Base-by-base conservation (phyloP, 306 rosid genomes). In the Fragaria ananassa region DNA sequence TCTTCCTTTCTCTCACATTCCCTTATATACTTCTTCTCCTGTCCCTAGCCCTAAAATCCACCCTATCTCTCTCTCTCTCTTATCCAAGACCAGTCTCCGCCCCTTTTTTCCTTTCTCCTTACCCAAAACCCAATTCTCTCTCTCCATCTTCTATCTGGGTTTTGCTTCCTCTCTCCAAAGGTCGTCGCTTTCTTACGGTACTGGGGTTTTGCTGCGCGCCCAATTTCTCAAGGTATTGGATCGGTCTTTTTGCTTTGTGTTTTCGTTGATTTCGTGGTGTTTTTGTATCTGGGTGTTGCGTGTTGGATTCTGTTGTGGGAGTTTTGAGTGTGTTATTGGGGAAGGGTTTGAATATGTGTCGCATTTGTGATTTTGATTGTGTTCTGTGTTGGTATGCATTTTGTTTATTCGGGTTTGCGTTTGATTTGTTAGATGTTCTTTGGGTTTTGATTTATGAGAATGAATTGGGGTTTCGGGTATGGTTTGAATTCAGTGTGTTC, bases 1-100 rank as follows among this genome's bases (percentile, higher is more conserved):
- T 73, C 54, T 70, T 75, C 82, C 63, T 82, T 77, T 82, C 86
- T 83, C 86, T 72, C 77, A 44, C 88, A 23, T 81, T 62, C 80
- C 87, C 86, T 88, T 83, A 85, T 72, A 85, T 53, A 29, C 62
- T 65, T 71, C 68, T 29, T 19, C 79, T 54, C 42, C 57, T 58
- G 27, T 47, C 76, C 51, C 62, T 45, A 27, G 63, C 78, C 66
- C 66, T 15, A 42, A 70, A 42, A 70, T 37, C 54, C 44, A 31
- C 39, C 57, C 39, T 9, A 4, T 44, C 57, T 45, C 78, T 46
- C 46, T 29, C 31, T 29, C 31, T 42, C 47, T 44, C 47, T 44
- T 10, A 27, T 60, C 54, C 77, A 5, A 42, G 37, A 31, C 82
- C 68, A 44, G 12, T 27, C 82, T 42, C 71, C 41, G 8, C 79